These are phyloP conservation scores for Citrus australasica DNA, from an alignment of 345 rosid species.

Conservation along the genomic window DNA sequence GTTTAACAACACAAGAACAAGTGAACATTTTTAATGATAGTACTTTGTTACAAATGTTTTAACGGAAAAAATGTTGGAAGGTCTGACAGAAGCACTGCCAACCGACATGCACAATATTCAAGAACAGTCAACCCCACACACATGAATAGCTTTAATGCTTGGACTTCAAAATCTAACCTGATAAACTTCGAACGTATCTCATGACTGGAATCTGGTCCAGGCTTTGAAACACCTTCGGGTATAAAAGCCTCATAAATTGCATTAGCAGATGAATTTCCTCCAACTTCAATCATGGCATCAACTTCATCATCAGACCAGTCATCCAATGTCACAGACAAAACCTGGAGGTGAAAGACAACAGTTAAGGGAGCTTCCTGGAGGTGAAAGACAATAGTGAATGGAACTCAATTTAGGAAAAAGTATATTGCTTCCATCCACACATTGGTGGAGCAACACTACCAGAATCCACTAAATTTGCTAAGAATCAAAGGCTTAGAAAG, in stretches of 20 bases:
- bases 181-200: conserved; percentile 76
- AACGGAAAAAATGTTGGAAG: neutral
- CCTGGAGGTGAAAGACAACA: conserved; percentile 37
- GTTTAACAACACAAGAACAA: neutral
- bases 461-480: neutral
- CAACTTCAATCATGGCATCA: conserved; percentile 90
- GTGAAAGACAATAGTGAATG: neutral
- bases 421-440: neutral
- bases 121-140: neutral
- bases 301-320: conserved; percentile 94
- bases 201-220: conserved; percentile 72
- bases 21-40: neutral
- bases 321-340: conserved; percentile 91
- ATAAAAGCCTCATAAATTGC: conserved; percentile 82
- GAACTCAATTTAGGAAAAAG: neutral
- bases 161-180: conserved; percentile 41
- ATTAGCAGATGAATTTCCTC: conserved; percentile 90
- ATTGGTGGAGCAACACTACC: neutral
- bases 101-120: neutral
- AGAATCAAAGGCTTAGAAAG: neutral
- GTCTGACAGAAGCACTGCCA: neutral
- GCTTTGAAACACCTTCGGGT: conserved; percentile 79
- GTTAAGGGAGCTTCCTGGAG: conserved; percentile 35
- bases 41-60: neutral
- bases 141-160: neutral